These are phyloP conservation scores for Rhododendron williamsianum DNA, from an alignment of 148 eudicot genomes.

Conservation along the genomic window DNA sequence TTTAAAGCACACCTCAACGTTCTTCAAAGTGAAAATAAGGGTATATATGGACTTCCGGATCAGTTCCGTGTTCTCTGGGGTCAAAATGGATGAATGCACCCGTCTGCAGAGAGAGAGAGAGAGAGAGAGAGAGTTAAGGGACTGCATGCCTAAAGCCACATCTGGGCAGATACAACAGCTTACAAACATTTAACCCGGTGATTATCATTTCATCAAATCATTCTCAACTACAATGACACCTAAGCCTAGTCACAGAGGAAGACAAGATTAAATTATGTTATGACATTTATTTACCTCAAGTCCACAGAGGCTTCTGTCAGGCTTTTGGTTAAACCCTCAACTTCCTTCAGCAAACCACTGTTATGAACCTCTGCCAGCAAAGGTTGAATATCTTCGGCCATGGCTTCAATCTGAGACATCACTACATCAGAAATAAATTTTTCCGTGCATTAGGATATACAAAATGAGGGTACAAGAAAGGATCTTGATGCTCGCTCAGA, in stretches of 20 bases:
- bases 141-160: not conserved
- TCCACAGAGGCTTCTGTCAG: constrained; percentile 80
- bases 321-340: constrained; percentile 80
- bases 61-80: constrained; percentile 87
- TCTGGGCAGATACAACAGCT: not conserved
- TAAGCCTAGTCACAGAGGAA: not conserved
- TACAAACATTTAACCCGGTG: not conserved
- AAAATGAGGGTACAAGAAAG: not conserved
- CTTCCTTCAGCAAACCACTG: constrained; percentile 88
- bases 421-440: constrained; percentile 54
- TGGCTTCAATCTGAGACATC: constrained; percentile 77
- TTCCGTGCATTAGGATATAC: constrained; percentile 31
- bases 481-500: not conserved
- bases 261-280: not conserved
- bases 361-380: constrained; percentile 74
- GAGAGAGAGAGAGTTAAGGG: not conserved
- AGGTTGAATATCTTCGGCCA: constrained; percentile 95
- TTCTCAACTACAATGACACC: not conserved
- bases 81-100: constrained; percentile 74
- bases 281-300: constrained; percentile 45
- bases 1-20: constrained; percentile 55
- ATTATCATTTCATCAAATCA: not conserved
- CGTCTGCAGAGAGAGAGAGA: constrained; percentile 32
- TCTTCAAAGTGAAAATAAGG: constrained; percentile 78
- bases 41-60: constrained; percentile 84